Base-by-base conservation (phyloP, 202 grass and related monocot genomes). In the Schoenoplectus triqueter region DNA sequence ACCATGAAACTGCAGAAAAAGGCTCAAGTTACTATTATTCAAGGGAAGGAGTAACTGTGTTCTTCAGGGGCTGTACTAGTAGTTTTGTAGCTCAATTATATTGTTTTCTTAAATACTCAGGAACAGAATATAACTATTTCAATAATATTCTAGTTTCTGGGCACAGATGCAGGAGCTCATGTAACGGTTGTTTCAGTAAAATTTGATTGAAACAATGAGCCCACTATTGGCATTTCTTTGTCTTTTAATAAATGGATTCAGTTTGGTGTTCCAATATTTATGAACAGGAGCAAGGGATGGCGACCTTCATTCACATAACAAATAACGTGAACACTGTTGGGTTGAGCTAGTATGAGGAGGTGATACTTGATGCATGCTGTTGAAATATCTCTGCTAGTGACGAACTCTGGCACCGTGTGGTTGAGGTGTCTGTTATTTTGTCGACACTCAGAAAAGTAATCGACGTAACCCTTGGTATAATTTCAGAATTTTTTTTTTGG, bases 261-360 rank as follows among this genome's bases (percentile, higher is more conserved):
- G 7, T 78, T 56, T 60, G 22, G 31, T 78, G 50, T 60, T 78
- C 21, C 51, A 42, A 50, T 80, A 87, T 83, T 44, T 21, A 80
- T 82, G 40, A 46, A 85, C 55, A 99, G 96, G 93, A 89, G 86
- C 96, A 99, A 7, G 96, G 93, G 63, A 92, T 99, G 74, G 18
- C 64, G 41, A 90, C 66, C 83, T 94, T 95, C 72, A 84, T 88
- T 60, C 96, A 99, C 81, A 91, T 95, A 89, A 84, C 87, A n/a
- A 94, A 91, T 59, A 94, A 91, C 52, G 87, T 95, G 69, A 93
- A 88, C 88, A 81, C 69, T 15, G 66, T 88, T 2, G 93, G 95
- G 55, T 84, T 99, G 87, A 94, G 86, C 92, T 85, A 89, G 86
- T 99, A 94, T 22, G 96, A 95, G 88, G 96, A 94, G 80, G 96